Evolutionary conservation across 768 basidiomycete genomes (phyloP).

Genomic region (Boletus barrowsii): DNA sequence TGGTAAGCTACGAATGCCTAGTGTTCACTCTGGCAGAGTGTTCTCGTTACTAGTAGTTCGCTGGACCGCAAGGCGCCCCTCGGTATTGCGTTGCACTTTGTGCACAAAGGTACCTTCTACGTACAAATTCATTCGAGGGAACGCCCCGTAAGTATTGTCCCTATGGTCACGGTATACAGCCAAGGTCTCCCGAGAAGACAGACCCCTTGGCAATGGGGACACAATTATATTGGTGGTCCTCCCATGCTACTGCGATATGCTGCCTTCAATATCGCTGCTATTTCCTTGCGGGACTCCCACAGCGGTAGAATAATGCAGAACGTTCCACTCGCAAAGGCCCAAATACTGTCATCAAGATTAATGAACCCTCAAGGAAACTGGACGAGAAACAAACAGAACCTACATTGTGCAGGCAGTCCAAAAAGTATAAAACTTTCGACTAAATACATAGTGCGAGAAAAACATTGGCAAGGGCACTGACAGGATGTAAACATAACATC

Average conservation of each 20-base stretch:
- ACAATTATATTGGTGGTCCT: background rate
- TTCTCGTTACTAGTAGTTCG: no score
- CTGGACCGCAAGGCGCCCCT: no score
- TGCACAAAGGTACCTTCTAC: no score
- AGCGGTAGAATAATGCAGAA: conserved; percentile 38
- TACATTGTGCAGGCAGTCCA: conserved; percentile 41
- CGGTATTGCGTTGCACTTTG: no score
- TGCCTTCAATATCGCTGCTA: conserved; percentile 20
- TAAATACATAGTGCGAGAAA: conserved; percentile 38
- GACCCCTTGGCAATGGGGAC: background rate
- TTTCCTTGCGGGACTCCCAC: conserved; percentile 37
- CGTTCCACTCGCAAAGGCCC: conserved; percentile 35
- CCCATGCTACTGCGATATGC: conserved; percentile 5
- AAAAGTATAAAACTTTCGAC: conserved; percentile 35
- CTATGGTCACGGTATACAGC: background rate
- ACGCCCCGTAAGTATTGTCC: no score
- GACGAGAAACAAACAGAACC: conserved; percentile 2
- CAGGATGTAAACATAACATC: background rate
- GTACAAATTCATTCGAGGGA: no score
- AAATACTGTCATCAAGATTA: conserved; percentile 26
- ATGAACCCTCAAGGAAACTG: background rate
- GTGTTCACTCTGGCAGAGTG: no score
- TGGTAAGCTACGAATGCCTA: no score
- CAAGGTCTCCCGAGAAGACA: conserved; percentile 1
- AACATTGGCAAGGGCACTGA: conserved; percentile 39